These are phyloP conservation scores for Coelastrella sp. DNA, from an alignment of 139 green algal genomes.

Conservation along the genomic window DNA sequence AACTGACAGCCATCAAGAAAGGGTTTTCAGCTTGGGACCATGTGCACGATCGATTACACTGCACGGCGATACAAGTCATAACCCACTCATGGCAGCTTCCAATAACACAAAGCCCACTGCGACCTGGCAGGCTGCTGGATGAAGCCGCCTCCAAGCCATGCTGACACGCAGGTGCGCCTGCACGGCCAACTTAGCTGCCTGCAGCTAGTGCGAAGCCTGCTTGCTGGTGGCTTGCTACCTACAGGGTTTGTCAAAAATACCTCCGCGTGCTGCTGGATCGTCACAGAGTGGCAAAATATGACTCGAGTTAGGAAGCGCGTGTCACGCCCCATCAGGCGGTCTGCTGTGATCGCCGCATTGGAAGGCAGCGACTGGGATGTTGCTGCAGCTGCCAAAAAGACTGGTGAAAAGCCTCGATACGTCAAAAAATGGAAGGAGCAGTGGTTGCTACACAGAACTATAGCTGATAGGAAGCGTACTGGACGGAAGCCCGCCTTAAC, in stretches of 20 bases:
- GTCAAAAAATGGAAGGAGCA: slow-evolving; percentile 4
- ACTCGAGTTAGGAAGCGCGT: neutral
- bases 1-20: neutral
- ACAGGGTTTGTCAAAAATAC: no score
- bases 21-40: no score
- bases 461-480: neutral
- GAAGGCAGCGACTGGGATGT: neutral
- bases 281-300: no score
- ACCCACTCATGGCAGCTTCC: neutral
- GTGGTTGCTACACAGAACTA: neutral
- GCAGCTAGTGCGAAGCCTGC: neutral
- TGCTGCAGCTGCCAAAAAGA: neutral
- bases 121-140: neutral
- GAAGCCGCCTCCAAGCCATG: neutral
- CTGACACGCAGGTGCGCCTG: neutral
- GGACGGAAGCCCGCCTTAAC: neutral
- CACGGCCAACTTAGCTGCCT: neutral
- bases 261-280: no score
- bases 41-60: no score
- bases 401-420: neutral
- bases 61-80: no score
- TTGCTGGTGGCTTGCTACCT: neutral
- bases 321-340: neutral
- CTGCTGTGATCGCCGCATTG: neutral
- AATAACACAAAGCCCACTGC: neutral